Evolutionary conservation across 2,329 filamentous ascomycete species (phyloP), one percentile per base, ranked within the genome.

Genomic region (Chaetothyriales sp.): DNA sequence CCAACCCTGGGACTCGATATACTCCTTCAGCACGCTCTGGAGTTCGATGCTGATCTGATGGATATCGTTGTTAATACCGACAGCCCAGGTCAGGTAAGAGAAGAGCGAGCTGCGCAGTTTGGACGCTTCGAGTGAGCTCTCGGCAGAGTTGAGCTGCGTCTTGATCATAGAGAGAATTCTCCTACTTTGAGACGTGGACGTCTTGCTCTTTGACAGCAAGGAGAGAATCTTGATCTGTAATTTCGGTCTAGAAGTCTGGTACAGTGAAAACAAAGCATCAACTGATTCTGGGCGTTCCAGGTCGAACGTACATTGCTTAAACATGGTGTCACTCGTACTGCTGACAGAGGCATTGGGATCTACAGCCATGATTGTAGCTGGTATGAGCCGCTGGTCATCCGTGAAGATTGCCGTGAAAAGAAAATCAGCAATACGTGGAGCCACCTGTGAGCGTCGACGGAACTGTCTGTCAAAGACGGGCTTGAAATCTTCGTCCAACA

Each of bases 51-150:
- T 85, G 58, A 93, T 80, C 7, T 73, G 67, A 49, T 73, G 70
- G 12, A 92, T 78, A 48, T 79, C 74, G 1, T 75, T 68, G 6
- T 83, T 85, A 59, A 87, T 80, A 28, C 83, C 79, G 8, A 89
- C 85, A 9, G 92, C 80, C 79, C 89, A 96, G 48, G 86, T 85
- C 51, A 94, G 78, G 59, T 90, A 94, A 42, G 83, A 79, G 60
- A 96, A 92, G 3, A 95, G 75, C 0, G 89, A 86, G 45, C 80
- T 82, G 57, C 88, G 79, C 8, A 95, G 75, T 64, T 92, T 93
- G 1, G 79, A 77, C 1, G 80, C 80, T 65, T 95, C 88, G 6
- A 90, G 72, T 0, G 81, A 80, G 28, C 75, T 76, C 8, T 73
- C 71, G 44, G 66, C 68, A 48, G 60, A 61, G 58, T 70, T 61